phyloP scores from a whole-genome alignment of 108 stramenopile genomes.

The Pseudonitzschia multistriata region DNA sequence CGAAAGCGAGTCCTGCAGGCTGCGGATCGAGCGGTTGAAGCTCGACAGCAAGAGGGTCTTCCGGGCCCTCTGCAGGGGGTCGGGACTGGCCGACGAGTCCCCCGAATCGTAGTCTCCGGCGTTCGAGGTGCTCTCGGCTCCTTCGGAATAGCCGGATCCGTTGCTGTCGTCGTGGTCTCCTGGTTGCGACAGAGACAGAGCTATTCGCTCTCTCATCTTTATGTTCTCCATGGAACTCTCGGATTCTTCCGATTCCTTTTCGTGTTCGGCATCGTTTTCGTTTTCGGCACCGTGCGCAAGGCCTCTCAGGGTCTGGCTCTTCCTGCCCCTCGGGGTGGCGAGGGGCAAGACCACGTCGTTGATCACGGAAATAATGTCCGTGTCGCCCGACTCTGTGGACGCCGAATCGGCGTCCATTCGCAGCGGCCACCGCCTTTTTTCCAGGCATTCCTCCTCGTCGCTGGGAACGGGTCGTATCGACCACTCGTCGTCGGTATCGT shows the following conservation, averaged over 20 bases:
- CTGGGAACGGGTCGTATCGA: constrained; percentile 16
- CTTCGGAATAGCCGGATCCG: background rate
- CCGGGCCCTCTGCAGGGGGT: constrained; percentile 11
- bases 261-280: background rate
- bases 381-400: background rate
- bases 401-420: background rate
- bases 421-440: constrained; percentile 8
- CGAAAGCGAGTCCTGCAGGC: background rate
- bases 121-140: background rate
- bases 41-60: constrained; percentile 11
- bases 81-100: background rate
- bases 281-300: too few species aligned
- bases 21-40: constrained; percentile 9
- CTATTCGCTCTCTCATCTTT: background rate
- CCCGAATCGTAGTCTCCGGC: background rate
- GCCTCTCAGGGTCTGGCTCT: too few species aligned
- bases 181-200: background rate
- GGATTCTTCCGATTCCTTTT: background rate
- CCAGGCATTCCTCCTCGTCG: constrained; percentile 5
- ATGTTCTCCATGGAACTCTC: background rate
- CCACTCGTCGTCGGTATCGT: constrained; percentile 7
- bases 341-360: background rate
- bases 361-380: background rate
- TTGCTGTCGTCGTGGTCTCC: background rate
- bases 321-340: background rate